A percentile compares a stretch with the other conserved stretches of the same genome.
These are phyloP conservation scores for Lecanosticta acicola DNA, from an alignment of 2,329 filamentous ascomycete genomes.

Conservation along the genomic window DNA sequence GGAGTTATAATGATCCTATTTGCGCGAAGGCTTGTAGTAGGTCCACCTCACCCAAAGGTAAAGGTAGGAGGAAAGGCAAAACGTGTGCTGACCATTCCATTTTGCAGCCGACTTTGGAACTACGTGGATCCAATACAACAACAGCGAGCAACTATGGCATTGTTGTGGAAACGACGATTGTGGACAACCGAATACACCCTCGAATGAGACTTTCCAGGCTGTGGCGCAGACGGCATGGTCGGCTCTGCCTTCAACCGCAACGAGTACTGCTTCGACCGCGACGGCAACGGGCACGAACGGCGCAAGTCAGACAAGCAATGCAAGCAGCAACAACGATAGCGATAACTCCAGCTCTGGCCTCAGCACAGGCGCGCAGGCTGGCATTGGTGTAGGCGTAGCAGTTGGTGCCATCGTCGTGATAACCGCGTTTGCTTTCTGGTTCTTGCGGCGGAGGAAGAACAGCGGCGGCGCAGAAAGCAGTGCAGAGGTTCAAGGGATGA, in stretches of 20 bases:
- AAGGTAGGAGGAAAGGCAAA: background rate
- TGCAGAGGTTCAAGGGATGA: background rate
- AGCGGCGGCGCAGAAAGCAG: background rate
- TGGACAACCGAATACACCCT: background rate
- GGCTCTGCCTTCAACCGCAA: background rate
- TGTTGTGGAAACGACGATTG: slow-evolving; percentile 3
- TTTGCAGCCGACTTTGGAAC: background rate
- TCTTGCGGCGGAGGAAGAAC: background rate
- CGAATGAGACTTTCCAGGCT: slow-evolving; percentile 2
- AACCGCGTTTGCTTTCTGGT: background rate
- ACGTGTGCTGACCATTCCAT: background rate
- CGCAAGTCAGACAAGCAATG: background rate
- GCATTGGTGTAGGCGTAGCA: slow-evolving; percentile 2
- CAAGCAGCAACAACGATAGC: background rate
- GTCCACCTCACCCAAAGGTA: background rate
- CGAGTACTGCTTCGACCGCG: background rate
- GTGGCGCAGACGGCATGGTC: background rate
- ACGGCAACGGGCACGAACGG: background rate
- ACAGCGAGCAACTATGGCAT: slow-evolving; percentile 1
- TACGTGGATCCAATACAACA: slow-evolving; percentile 1
- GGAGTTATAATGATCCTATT: slow-evolving; percentile 4
- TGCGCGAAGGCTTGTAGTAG: slow-evolving; percentile 2
- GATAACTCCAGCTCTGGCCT: background rate
- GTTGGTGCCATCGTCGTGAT: background rate
- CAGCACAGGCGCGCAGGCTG: slow-evolving; percentile 3